Evolutionary conservation across 2,329 filamentous ascomycete species (phyloP).

Genomic region (Alternaria sp.): DNA sequence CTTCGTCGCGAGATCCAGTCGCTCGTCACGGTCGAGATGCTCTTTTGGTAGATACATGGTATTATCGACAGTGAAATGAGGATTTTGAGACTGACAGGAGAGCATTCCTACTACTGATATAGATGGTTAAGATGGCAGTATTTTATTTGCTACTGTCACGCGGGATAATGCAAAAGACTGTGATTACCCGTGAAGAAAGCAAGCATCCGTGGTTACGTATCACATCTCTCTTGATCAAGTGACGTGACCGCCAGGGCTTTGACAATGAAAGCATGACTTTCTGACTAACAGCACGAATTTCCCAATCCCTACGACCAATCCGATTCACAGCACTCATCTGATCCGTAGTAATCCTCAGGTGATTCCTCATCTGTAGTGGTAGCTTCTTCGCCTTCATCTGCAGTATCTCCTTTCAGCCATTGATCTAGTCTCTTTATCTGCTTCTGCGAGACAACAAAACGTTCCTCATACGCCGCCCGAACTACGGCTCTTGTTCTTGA

Average conservation of each 20-base stretch:
- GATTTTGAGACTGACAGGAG: not conserved
- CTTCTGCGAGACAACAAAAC: constrained; percentile 28
- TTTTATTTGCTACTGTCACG: not conserved
- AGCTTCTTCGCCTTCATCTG: not conserved
- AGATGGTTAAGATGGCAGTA: not conserved
- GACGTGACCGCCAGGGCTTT: not conserved
- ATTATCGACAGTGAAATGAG: not conserved
- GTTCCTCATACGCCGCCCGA: constrained; percentile 29
- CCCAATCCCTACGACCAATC: not conserved
- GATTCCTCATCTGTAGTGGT: not conserved
- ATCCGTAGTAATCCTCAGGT: not conserved
- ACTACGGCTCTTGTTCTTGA: constrained; percentile 27
- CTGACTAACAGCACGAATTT: not conserved
- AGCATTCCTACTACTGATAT: not conserved
- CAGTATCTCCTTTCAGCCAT: constrained; percentile 11
- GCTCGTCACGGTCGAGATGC: not conserved
- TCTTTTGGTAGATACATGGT: not conserved
- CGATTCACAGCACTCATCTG: not conserved
- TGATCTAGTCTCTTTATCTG: constrained; percentile 27
- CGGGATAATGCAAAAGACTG: not conserved
- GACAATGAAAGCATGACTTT: not conserved
- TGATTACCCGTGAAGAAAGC: not conserved
- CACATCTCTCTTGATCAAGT: not conserved
- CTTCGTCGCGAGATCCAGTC: not conserved
- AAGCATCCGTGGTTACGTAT: not conserved